phyloP scores from a whole-genome alignment of 2,329 filamentous ascomycete species.

The Xylariales sp. region DNA sequence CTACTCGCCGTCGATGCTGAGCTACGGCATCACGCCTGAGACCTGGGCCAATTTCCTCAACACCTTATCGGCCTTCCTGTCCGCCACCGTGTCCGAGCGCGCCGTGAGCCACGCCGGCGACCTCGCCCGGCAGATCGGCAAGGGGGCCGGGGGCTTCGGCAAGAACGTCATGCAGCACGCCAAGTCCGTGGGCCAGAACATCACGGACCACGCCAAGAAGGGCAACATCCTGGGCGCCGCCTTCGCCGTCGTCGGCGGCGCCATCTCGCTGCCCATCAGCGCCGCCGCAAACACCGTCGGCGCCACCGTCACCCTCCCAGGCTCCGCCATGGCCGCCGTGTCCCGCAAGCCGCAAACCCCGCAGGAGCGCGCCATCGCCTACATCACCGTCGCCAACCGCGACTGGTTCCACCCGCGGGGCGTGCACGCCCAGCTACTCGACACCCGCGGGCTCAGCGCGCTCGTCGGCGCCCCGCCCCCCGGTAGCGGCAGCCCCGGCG shows the following conservation, averaged over 20 bases:
- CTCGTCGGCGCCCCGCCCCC: too few species aligned
- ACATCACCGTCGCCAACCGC: conserved; percentile 35
- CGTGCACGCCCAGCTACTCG: conserved; percentile 30
- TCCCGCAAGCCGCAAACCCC: conserved; percentile 34
- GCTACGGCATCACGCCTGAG: conserved; percentile 23
- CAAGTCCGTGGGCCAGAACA: conserved; percentile 29
- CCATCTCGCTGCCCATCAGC: conserved; percentile 32
- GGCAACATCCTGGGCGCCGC: conserved; percentile 37
- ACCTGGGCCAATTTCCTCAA: conserved; percentile 21
- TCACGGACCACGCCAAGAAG: conserved; percentile 29
- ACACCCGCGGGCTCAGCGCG: conserved; percentile 19
- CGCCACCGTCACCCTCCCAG: conserved; percentile 29
- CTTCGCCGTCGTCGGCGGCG: conserved; percentile 28
- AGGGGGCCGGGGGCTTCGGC: conserved; percentile 29
- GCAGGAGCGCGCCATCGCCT: conserved; percentile 34
- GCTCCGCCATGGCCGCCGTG: conserved; percentile 25
- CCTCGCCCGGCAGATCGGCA: conserved; percentile 29
- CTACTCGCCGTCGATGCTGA: conserved; percentile 32
- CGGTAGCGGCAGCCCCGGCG: conserved; percentile 27
- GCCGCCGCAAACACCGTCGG: conserved; percentile 31
- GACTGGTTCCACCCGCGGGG: conserved; percentile 38
- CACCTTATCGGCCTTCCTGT: conserved; percentile 41
- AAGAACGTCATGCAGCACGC: conserved; percentile 30
- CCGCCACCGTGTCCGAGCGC: conserved; percentile 37
- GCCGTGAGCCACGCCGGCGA: conserved; percentile 39